Evolutionary conservation across 1,284 basidiomycete species (phyloP).

Genomic region (Malassezia restricta): DNA sequence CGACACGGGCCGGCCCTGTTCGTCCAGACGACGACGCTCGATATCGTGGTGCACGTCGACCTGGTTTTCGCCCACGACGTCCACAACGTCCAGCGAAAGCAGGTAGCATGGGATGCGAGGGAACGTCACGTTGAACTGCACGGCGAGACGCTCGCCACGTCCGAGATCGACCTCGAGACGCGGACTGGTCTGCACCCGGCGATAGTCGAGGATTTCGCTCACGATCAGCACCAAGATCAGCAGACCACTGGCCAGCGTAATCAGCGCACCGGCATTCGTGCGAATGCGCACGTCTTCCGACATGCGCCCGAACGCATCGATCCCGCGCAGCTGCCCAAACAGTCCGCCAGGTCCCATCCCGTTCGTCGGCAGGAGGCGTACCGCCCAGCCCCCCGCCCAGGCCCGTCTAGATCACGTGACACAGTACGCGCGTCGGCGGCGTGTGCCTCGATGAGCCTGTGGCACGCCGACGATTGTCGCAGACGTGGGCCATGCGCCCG

Average conservation of each 20-base stretch:
- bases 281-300: slow-evolving; percentile 45
- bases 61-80: slow-evolving; percentile 90
- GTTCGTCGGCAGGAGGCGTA: not conserved
- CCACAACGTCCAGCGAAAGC: slow-evolving; percentile 71
- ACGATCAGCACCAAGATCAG: slow-evolving; percentile 82
- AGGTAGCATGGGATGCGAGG: slow-evolving; percentile 88
- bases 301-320: slow-evolving; percentile 21
- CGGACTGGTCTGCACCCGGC: slow-evolving; percentile 55
- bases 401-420: too few species aligned
- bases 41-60: slow-evolving; percentile 62
- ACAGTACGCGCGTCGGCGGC: too few species aligned
- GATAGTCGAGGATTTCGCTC: slow-evolving; percentile 92
- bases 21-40: slow-evolving; percentile 64
- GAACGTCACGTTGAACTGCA: slow-evolving; percentile 86
- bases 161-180: slow-evolving; percentile 60
- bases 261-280: slow-evolving; percentile 39
- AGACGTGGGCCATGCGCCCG: too few species aligned
- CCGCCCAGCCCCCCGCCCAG: too few species aligned
- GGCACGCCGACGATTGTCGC: too few species aligned
- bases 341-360: slow-evolving; percentile 4
- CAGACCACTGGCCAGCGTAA: slow-evolving; percentile 80
- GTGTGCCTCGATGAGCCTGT: too few species aligned
- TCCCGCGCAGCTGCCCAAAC: slow-evolving; percentile 12
- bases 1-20: slow-evolving; percentile 50
- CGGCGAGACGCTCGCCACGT: slow-evolving; percentile 81